Base-by-base conservation (phyloP, 1,284 basidiomycete genomes). In the Phlebopus sp. region DNA sequence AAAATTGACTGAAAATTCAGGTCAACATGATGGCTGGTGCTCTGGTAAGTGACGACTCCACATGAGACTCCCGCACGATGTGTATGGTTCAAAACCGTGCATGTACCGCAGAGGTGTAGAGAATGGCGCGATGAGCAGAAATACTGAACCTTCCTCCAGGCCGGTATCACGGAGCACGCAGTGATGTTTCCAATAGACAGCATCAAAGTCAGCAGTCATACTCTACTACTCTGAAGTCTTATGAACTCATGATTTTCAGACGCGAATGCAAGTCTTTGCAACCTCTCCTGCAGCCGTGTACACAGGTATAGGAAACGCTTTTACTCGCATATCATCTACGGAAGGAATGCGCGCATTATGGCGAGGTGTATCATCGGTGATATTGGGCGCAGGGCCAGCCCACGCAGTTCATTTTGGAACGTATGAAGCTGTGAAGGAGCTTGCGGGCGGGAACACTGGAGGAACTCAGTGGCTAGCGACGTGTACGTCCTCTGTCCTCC, bases 141-240 rank as follows among this genome's bases (percentile, higher is more conserved):
- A 40, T 47, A 42, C 56, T 66, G 17, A 62, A 44, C 14, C 8
- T 37, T 36, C 44, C 31, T 50, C 49, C 66, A 95, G 92, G 96
- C 97, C 58, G 97, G 97, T 53, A 99, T 99, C 60, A 94, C 93
- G 47, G 97, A 99, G 70, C 97, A 99, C 72, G 92, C 95, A 21
- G 92, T 97, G 66, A 99, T 99, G 90, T 99, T 92, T 67, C 97
- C 97, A 3, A 78, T 99, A 55, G 97, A 99, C 72, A 94, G 92
- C 61, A 97, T 99, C 69, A 98, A 99, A 78, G 96, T 92, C 51
- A 56, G 84, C 70, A 15, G 17, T 5, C 34, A 29, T 21, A 21
- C 29, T 29, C 21, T 34, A 40, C 31, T 21, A 37, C 47, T 35
- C 42, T 54, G 49, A 46, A 37, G 8, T 30, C 25, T 32, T 17